Percentiles rank a stretch among this genome's conserved stretches.
Evolutionary conservation across 1,284 basidiomycete genomes (phyloP).

Genomic region (Trichosporon asahii): DNA sequence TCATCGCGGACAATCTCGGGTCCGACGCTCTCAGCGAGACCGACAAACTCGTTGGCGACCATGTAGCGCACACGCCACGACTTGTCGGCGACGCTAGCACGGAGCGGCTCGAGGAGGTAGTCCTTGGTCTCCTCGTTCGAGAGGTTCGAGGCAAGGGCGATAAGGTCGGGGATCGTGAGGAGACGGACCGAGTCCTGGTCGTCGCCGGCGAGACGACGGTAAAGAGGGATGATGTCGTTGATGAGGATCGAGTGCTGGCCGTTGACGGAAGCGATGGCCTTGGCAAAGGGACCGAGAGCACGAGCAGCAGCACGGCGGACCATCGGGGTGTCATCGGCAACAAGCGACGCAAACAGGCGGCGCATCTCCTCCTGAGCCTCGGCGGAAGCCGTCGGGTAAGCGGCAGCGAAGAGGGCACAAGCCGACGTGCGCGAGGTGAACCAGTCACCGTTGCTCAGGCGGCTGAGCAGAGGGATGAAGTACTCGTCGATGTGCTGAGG

Average conservation of each 20-base stretch:
- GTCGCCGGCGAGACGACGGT: conserved; percentile 89
- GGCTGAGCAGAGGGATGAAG: conserved; percentile 87
- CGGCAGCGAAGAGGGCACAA: conserved; percentile 89
- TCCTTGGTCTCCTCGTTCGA: conserved; percentile 84
- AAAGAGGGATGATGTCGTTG: conserved; percentile 85
- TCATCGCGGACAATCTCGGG: conserved; percentile 90
- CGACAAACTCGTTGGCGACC: conserved; percentile 97
- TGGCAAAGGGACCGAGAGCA: conserved; percentile 83
- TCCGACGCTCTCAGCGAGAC: conserved; percentile 84
- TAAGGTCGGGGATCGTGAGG: conserved; percentile 92
- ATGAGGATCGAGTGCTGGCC: conserved; percentile 69
- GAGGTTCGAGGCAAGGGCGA: conserved; percentile 83
- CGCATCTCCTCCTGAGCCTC: conserved; percentile 83
- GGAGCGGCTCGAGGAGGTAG: conserved; percentile 82
- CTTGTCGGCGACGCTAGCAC: conserved; percentile 86
- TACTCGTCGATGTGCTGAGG: conserved; percentile 80
- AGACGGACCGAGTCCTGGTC: conserved; percentile 98
- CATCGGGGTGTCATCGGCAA: conserved; percentile 97
- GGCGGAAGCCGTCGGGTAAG: conserved; percentile 74
- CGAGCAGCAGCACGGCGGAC: conserved; percentile 94
- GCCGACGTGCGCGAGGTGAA: conserved; percentile 98
- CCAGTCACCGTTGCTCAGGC: conserved; percentile 93
- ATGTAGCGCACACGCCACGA: conserved; percentile 99
- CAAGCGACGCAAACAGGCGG: conserved; percentile 76
- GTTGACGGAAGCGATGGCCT: conserved; percentile 59